phyloP scores from a whole-genome alignment of 306 rosid species.

The Argentina anserina region DNA sequence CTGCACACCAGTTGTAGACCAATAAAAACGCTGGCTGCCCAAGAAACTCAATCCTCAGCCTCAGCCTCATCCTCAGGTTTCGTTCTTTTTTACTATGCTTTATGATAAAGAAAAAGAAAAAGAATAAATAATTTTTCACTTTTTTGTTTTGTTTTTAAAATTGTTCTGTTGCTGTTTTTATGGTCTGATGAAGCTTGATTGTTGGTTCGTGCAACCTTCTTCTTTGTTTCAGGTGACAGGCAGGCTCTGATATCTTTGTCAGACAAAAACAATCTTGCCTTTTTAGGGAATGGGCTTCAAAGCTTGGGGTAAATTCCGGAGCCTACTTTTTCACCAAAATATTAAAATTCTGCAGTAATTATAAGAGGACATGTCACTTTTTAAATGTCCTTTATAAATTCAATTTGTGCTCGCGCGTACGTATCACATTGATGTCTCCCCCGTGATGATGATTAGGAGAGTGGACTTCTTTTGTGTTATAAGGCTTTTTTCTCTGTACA shows the following conservation, averaged over 20 bases:
- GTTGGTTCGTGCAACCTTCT: slow-evolving; percentile 3
- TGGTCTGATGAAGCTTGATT: background rate
- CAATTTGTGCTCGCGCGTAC: no score
- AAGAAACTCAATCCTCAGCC: slow-evolving; percentile 31
- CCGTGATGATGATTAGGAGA: background rate
- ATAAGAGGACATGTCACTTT: no score
- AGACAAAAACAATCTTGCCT: slow-evolving; percentile 74
- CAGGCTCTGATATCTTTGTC: slow-evolving; percentile 87
- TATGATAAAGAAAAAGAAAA: no score
- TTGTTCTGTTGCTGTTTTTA: background rate
- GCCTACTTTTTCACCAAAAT: background rate
- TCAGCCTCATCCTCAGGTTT: slow-evolving; percentile 42
- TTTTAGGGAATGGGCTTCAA: slow-evolving; percentile 76
- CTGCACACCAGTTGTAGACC: slow-evolving; percentile 29
- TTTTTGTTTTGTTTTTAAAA: background rate
- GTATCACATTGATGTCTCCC: background rate
- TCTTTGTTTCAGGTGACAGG: slow-evolving; percentile 52
- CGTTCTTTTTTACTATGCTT: no score
- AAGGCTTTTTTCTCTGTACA: background rate
- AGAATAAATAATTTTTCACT: background rate
- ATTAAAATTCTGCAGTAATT: background rate
- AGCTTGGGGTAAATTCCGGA: slow-evolving; percentile 62
- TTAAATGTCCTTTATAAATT: no score
- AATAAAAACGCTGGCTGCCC: slow-evolving; percentile 63
- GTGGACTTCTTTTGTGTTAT: background rate